Conservation (phyloP, 2,329 filamentous ascomycete species). For the Trichophyton verrucosum region DNA sequence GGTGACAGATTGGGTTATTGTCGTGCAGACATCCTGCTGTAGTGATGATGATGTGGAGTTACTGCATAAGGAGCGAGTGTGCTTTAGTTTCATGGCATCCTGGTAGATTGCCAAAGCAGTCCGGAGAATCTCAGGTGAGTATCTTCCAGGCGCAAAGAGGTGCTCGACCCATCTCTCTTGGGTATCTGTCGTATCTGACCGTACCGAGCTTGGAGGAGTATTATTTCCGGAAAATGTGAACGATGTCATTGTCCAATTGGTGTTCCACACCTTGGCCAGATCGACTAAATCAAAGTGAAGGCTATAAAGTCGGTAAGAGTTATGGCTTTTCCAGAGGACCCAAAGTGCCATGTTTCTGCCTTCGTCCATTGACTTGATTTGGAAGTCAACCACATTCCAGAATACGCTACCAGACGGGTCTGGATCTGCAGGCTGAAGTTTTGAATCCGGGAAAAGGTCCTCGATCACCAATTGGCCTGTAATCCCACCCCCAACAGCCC, state of each 20-base stretch:
- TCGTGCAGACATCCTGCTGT: conserved; percentile 62
- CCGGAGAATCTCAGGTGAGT: conserved; percentile 66
- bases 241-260: conserved; percentile 58
- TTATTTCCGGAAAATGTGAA: conserved; percentile 45
- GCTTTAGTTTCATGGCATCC: conserved; percentile 41
- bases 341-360: conserved; percentile 52
- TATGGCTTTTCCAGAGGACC: conserved; percentile 77
- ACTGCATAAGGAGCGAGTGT: conserved; percentile 12
- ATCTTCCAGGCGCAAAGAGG: conserved; percentile 72
- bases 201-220: conserved; percentile 45
- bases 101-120: conserved; percentile 74
- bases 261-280: conserved; percentile 49
- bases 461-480: conserved; percentile 48
- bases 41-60: conserved; percentile 43
- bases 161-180: conserved; percentile 78
- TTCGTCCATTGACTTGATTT: conserved; percentile 43
- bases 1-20: conserved; percentile 56
- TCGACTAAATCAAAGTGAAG: conserved; percentile 60
- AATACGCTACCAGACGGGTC: conserved; percentile 56
- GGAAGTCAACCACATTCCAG: conserved; percentile 71
- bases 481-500: conserved; percentile 56
- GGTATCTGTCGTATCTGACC: conserved; percentile 54
- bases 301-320: conserved; percentile 60
- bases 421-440: conserved; percentile 52
- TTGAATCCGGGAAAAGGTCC: conserved; percentile 54